phyloP scores from a whole-genome alignment of 768 basidiomycete genomes.

The Polyporus arcularius region DNA sequence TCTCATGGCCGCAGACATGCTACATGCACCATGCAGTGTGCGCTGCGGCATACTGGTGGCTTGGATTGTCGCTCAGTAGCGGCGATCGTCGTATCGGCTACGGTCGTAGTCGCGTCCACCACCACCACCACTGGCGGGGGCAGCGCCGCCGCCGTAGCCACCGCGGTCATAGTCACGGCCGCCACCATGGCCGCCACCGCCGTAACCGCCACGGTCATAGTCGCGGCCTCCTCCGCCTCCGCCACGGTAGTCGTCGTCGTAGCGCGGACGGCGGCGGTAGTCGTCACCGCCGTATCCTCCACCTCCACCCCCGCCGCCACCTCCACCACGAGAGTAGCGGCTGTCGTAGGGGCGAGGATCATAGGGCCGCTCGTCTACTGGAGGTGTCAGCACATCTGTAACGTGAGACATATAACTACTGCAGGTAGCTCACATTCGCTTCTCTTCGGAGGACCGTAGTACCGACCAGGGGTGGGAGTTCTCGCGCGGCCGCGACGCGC shows the following conservation, averaged over 20 bases:
- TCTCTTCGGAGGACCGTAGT: slow-evolving; percentile 91
- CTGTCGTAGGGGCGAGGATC: slow-evolving; percentile 91
- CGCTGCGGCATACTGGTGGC: not conserved
- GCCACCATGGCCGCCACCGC: slow-evolving; percentile 23
- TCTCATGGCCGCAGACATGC: slow-evolving; percentile 1
- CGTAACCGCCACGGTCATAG: slow-evolving; percentile 38
- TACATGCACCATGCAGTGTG: slow-evolving; percentile 1
- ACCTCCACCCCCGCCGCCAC: not conserved
- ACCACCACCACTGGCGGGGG: not conserved
- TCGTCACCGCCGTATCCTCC: slow-evolving; percentile 36
- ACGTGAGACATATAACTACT: no score
- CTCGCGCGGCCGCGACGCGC: slow-evolving; percentile 88
- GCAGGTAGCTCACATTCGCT: slow-evolving; percentile 50
- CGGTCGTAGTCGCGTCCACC: slow-evolving; percentile 39
- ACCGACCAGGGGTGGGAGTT: slow-evolving; percentile 91
- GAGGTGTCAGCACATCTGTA: slow-evolving; percentile 1
- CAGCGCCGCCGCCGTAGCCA: slow-evolving; percentile 35
- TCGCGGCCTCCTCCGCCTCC: slow-evolving; percentile 35
- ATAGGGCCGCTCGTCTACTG: slow-evolving; percentile 79
- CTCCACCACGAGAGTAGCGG: slow-evolving; percentile 62
- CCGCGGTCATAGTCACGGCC: slow-evolving; percentile 31
- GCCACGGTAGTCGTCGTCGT: slow-evolving; percentile 42
- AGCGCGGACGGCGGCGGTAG: slow-evolving; percentile 52
- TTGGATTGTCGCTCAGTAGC: slow-evolving; percentile 34
- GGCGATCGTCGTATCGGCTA: slow-evolving; percentile 45